A percentile compares a stretch with the other conserved stretches of the same genome.
phyloP scores from a whole-genome alignment of 2,329 filamentous ascomycete genomes.

The Furcasterigmium sp. region DNA sequence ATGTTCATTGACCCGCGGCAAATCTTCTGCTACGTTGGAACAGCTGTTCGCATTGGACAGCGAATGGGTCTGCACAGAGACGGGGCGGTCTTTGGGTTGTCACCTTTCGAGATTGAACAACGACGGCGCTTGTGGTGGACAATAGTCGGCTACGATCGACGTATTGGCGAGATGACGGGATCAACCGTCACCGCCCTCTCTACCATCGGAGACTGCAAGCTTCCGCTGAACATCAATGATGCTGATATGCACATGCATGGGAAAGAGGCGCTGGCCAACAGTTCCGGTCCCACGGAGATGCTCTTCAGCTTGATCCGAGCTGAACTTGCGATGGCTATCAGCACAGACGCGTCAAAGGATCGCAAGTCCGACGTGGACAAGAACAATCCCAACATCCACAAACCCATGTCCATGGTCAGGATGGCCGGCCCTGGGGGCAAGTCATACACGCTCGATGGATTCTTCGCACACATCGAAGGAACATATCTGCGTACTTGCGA shows the following conservation, averaged over 20 bases:
- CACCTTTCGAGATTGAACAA: constrained; percentile 61
- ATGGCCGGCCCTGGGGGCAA: constrained; percentile 46
- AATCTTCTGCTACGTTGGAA: constrained; percentile 56
- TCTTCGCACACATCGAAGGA: constrained; percentile 49
- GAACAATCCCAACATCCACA: constrained; percentile 17
- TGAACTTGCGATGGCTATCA: constrained; percentile 51
- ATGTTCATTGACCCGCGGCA: constrained; percentile 56
- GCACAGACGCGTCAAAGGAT: constrained; percentile 37
- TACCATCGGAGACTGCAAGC: constrained; percentile 46
- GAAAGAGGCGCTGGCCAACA: constrained; percentile 45
- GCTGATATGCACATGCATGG: constrained; percentile 52
- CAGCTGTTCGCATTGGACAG: constrained; percentile 63
- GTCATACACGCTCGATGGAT: constrained; percentile 44
- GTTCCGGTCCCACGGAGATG: constrained; percentile 53
- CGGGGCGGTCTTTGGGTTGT: constrained; percentile 42
- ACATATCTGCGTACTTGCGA: constrained; percentile 53
- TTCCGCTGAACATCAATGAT: constrained; percentile 59
- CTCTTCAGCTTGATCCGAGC: constrained; percentile 52
- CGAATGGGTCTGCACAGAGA: constrained; percentile 66
- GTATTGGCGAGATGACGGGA: constrained; percentile 62
- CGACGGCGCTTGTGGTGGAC: constrained; percentile 72
- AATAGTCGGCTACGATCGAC: constrained; percentile 62
- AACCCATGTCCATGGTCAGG: constrained; percentile 30
- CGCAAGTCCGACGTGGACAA: constrained; percentile 20
- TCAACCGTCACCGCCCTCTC: constrained; percentile 52